Conservation (phyloP, 1,284 basidiomycete genomes). For the Rhodotorula glutinis region DNA sequence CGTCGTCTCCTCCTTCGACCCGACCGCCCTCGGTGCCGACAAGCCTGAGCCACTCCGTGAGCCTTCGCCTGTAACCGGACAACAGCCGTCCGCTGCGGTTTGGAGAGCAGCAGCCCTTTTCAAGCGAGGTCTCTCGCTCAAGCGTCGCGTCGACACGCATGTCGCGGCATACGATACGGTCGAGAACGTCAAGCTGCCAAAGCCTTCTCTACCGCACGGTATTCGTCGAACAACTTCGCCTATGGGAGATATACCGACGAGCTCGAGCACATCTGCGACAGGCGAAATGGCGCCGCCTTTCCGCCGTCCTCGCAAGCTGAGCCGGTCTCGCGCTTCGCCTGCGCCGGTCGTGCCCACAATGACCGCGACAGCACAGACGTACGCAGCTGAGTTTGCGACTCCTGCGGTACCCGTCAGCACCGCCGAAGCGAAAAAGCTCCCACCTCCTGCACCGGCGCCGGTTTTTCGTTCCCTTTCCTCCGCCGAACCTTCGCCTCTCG, state of each 20-base stretch:
- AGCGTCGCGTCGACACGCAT: constrained; percentile 25
- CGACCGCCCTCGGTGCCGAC: constrained; percentile 1
- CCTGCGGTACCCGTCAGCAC: background rate
- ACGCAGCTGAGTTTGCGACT: too few relatives aligned
- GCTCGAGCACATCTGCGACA: background rate
- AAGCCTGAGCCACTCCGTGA: background rate
- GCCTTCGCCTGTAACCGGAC: too few relatives aligned
- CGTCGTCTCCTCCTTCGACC: constrained; percentile 19
- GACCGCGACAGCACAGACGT: background rate
- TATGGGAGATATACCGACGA: background rate
- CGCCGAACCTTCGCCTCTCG: background rate
- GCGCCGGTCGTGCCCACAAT: background rate
- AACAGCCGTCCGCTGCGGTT: background rate
- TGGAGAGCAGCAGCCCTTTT: background rate
- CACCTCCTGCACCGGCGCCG: background rate
- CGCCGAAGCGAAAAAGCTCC: background rate
- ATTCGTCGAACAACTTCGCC: background rate
- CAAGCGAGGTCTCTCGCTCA: constrained; percentile 5
- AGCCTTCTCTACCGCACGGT: constrained; percentile 1
- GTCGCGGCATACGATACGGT: constrained; percentile 22
- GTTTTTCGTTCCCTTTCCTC: background rate
- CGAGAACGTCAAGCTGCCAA: constrained; percentile 2
- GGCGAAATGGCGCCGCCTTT: background rate
- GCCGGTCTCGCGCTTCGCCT: background rate
- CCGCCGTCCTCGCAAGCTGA: constrained; percentile 8